Percentiles rank a stretch among this genome's conserved stretches.
phyloP scores from a whole-genome alignment of 306 rosid species.

The Cicer chorassanicum region DNA sequence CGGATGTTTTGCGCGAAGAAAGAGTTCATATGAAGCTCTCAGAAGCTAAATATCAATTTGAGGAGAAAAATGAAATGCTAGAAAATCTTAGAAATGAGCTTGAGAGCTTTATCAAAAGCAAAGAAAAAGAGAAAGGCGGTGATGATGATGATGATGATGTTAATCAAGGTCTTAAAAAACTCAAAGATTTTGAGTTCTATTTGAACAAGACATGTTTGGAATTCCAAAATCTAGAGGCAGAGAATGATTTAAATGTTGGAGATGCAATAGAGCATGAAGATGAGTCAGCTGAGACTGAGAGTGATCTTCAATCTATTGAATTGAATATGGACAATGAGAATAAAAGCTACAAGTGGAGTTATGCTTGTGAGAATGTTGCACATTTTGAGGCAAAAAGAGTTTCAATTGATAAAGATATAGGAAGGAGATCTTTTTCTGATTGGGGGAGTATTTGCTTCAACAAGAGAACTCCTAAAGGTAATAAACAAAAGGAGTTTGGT shows the following conservation, averaged over 20 bases:
- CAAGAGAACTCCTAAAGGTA: constrained; percentile 50
- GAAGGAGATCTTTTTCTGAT: constrained; percentile 73
- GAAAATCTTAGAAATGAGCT: constrained; percentile 70
- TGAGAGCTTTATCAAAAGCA: constrained; percentile 58
- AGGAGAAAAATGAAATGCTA: constrained; percentile 85
- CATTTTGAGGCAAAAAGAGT: constrained; percentile 53
- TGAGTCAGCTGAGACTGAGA: constrained; percentile 65
- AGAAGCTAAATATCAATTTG: constrained; percentile 84
- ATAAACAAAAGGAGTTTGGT: constrained; percentile 56
- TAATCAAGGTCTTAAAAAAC: constrained; percentile 53
- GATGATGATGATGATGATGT: constrained; percentile 37
- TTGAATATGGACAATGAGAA: constrained; percentile 71
- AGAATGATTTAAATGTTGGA: constrained; percentile 47
- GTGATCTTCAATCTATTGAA: constrained; percentile 92
- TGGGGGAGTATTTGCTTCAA: constrained; percentile 95
- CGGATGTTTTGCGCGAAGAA: constrained; percentile 83
- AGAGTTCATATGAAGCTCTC: constrained; percentile 97
- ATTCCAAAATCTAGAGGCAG: constrained; percentile 45
- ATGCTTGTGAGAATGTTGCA: constrained; percentile 52
- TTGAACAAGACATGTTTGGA: constrained; percentile 62
- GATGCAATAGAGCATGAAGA: constrained; percentile 52
- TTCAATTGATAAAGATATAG: constrained; percentile 73
- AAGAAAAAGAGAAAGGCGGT: constrained; percentile 37
- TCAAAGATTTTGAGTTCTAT: constrained; percentile 70
- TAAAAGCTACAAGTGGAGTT: constrained; percentile 75